Conservation (phyloP, 2,329 filamentous ascomycete species). For the Fusarium burgessii region DNA sequence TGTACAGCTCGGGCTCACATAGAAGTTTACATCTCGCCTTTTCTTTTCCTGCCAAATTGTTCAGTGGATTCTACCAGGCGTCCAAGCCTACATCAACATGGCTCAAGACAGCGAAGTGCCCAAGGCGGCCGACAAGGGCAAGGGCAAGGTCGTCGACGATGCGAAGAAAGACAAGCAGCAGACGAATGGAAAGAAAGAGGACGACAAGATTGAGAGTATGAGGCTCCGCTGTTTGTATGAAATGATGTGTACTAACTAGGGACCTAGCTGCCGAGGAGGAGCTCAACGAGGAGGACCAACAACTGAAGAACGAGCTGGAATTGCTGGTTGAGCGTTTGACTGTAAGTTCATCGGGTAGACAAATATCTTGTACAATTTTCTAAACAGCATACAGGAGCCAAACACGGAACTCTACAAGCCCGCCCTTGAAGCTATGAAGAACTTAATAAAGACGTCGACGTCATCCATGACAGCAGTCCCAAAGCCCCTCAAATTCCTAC, state of each 20-base stretch:
- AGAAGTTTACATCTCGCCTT: constrained; percentile 9
- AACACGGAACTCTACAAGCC: constrained; percentile 90
- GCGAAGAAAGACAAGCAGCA: constrained; percentile 76
- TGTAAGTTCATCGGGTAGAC: constrained; percentile 61
- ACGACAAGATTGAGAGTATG: constrained; percentile 69
- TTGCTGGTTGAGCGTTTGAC: constrained; percentile 97
- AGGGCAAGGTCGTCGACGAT: constrained; percentile 87
- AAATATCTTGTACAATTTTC: neutral
- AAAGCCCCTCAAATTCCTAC: constrained; percentile 96
- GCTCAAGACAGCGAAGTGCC: constrained; percentile 92
- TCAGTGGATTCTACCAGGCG: constrained; percentile 45
- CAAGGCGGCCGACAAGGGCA: constrained; percentile 91
- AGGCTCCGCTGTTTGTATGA: constrained; percentile 14
- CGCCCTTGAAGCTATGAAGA: constrained; percentile 95
- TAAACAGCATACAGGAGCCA: constrained; percentile 72
- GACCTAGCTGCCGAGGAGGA: constrained; percentile 73
- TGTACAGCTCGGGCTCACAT: constrained; percentile 15
- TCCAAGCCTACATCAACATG: constrained; percentile 69
- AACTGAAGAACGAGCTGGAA: constrained; percentile 97
- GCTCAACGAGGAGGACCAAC: constrained; percentile 96
- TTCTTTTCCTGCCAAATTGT: constrained; percentile 27
- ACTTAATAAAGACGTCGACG: constrained; percentile 98
- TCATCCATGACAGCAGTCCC: constrained; percentile 99
- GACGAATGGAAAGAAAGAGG: constrained; percentile 82
- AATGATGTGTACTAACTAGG: constrained; percentile 39